Evolutionary conservation across 805 yeast genomes (phyloP), one percentile per base, ranked within the genome.

Genomic region (Pichia manshurica): DNA sequence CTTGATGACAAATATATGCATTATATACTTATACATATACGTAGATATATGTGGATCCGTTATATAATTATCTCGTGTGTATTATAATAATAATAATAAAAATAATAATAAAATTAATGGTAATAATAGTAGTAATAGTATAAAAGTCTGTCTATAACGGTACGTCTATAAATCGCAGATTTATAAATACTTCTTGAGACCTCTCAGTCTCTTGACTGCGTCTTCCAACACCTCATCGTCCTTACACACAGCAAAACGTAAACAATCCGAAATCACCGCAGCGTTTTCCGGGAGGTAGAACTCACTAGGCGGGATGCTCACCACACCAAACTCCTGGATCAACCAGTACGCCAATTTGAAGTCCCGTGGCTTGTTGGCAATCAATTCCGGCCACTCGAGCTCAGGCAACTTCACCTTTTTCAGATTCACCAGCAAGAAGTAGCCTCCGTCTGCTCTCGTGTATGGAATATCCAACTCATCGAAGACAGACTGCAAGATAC

Each of bases 301-400:
- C 66, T 91, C 98, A n/a, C 96, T 84, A 25, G 98, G 98, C 10
- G 99, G 99, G 54, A 93, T 93, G 4, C 96, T 84, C 19, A 93
- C 98, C 36, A 93, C 95, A 10, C 99, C 99, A 49, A 91, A 65
- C 62, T 89, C 96, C 62, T 80, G 82, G 59, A 89, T 88, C 50
- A 93, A 73, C 97, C 98, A 93, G 68, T 87, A 87, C 0, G 96
- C 95, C 53, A 83, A 73, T 62, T 79, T 80, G 74, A 89, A 93
- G 69, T 93, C 99, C 53, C 81, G 81, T 15, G 96, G 91, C 53
- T 85, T 79, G 32, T 65, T 65, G 44, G 69, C 61, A 51, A 93
- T 75, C 16, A 82, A 89, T 15, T 69, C 79, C 1, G 97, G 97
- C 52, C 52, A 53, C 7, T 49, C 54, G 63, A 75, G 84, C 39